phyloP scores from a whole-genome alignment of 305 asterid species.

The Solanum aculeatissimum region DNA sequence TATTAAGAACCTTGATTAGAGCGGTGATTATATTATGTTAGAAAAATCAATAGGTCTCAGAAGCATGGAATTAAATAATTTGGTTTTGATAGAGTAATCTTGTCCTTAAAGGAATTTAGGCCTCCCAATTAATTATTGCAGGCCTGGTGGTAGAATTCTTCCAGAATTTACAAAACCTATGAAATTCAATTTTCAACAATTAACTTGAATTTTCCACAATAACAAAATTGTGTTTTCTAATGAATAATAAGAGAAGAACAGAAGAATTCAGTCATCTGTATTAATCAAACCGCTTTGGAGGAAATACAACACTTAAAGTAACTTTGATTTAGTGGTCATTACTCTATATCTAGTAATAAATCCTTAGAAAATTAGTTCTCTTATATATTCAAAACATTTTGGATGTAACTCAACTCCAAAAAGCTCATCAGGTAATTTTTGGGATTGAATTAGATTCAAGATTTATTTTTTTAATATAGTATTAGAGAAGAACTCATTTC shows the following conservation, averaged over 20 bases:
- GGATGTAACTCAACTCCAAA: too few species aligned
- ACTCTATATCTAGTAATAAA: too few species aligned
- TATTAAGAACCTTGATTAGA: not conserved
- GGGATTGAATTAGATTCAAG: too few species aligned
- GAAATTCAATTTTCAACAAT: not conserved
- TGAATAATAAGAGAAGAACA: not conserved
- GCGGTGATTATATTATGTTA: not conserved
- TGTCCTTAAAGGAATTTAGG: not conserved
- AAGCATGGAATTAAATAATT: not conserved
- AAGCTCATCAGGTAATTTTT: too few species aligned
- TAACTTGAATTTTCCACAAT: not conserved
- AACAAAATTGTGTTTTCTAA: not conserved
- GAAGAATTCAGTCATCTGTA: not conserved
- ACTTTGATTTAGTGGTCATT: too few species aligned
- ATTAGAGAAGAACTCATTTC: not conserved
- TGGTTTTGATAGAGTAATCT: not conserved
- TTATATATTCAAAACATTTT: too few species aligned
- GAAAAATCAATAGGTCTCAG: not conserved
- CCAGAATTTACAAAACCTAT: not conserved
- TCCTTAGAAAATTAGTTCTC: too few species aligned
- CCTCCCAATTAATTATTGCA: not conserved
- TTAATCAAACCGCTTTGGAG: too few species aligned
- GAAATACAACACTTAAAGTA: too few species aligned
- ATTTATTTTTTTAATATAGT: too few species aligned
- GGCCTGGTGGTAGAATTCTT: not conserved